Evolutionary conservation across 441 rosid genomes (phyloP).

Genomic region (Melastoma candidum): DNA sequence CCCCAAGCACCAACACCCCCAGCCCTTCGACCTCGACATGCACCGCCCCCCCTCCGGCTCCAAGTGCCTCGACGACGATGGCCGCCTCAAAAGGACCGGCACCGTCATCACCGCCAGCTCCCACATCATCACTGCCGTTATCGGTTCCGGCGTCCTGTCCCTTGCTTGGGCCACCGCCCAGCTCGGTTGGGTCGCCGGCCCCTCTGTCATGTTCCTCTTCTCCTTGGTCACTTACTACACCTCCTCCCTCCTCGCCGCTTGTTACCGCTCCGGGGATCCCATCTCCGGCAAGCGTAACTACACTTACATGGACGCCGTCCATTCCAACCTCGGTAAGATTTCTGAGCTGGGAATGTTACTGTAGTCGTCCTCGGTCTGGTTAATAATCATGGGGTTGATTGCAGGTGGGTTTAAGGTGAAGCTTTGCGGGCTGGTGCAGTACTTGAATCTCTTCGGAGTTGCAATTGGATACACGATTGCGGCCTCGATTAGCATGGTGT

Average conservation of each 20-base stretch:
- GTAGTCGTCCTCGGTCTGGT: neutral
- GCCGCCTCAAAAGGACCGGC: conserved; percentile 11
- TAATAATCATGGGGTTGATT: neutral
- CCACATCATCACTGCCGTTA: conserved; percentile 9
- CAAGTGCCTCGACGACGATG: conserved; percentile 8
- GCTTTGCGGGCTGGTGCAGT: conserved; percentile 7
- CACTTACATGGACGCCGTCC: conserved; percentile 13
- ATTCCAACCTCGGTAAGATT: neutral
- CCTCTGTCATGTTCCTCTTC: conserved; percentile 2
- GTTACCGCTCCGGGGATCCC: conserved; percentile 8
- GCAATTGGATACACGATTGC: conserved; percentile 9
- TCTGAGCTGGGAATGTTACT: neutral
- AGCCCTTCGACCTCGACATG: too few relatives aligned
- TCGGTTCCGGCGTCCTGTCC: conserved; percentile 10
- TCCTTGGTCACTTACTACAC: conserved; percentile 2
- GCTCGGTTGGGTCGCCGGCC: conserved; percentile 12
- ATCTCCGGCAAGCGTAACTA: conserved; percentile 9
- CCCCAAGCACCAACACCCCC: too few relatives aligned
- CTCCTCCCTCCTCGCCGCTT: conserved; percentile 4
- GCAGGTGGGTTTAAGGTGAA: conserved; percentile 10
- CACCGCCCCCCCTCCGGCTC: neutral
- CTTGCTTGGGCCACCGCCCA: conserved; percentile 10
- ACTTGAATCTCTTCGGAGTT: conserved; percentile 8
- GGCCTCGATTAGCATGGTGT: conserved; percentile 9
- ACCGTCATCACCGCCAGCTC: conserved; percentile 3